Conservation (phyloP, 1,139 yeast genomes). For the Suhomyces chickasaworum region DNA sequence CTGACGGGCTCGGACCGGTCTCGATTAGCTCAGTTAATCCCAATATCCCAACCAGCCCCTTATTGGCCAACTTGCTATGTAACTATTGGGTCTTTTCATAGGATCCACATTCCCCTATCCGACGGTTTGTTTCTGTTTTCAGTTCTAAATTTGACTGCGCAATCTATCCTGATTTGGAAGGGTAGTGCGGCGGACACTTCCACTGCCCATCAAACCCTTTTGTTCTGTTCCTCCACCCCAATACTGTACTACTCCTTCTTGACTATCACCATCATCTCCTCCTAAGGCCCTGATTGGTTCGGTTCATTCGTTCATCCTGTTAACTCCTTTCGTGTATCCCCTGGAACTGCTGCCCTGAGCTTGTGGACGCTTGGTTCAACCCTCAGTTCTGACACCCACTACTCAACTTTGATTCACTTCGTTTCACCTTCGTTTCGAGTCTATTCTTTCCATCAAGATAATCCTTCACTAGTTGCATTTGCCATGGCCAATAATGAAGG, state of each 20-base stretch:
- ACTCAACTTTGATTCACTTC: no score
- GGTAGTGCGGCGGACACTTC: not conserved
- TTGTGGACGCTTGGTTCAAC: not conserved
- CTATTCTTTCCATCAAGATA: not conserved
- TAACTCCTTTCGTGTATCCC: not conserved
- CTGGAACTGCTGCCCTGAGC: not conserved
- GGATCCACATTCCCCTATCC: not conserved
- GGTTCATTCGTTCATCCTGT: not conserved
- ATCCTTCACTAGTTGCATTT: not conserved
- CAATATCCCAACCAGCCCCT: no score
- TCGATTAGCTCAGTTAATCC: no score
- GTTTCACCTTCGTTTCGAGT: not conserved
- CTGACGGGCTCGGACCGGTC: no score
- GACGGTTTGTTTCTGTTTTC: not conserved
- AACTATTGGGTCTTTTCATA: no score
- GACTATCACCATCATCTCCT: not conserved
- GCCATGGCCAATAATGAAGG: constrained; percentile 2
- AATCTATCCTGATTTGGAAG: not conserved
- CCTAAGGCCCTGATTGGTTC: not conserved
- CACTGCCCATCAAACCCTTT: constrained; percentile 1
- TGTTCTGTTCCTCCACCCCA: not conserved
- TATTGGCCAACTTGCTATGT: no score
- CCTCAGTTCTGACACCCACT: not conserved
- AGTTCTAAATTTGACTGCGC: not conserved
- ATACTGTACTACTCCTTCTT: not conserved